Evolutionary conservation across 2,329 filamentous ascomycete genomes (phyloP).

Genomic region (Ascocoryne sarcoides): DNA sequence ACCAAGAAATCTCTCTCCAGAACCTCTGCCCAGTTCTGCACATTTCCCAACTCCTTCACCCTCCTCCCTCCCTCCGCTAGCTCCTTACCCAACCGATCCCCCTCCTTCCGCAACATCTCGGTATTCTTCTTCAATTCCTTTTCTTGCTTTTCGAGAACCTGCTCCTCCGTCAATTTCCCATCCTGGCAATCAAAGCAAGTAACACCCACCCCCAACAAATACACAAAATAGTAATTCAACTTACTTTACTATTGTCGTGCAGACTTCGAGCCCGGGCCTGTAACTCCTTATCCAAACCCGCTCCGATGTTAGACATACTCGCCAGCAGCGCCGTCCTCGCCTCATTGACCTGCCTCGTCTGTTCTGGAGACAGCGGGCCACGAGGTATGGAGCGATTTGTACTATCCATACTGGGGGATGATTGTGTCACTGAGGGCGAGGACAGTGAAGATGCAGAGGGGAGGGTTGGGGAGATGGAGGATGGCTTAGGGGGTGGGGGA

Average conservation of each 20-base stretch:
- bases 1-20: constrained; percentile 59
- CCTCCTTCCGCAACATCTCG: constrained; percentile 51
- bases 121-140: constrained; percentile 53
- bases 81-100: constrained; percentile 54
- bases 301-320: constrained; percentile 45
- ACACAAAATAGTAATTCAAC: no score
- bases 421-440: constrained; percentile 3
- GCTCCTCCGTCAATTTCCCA: no score
- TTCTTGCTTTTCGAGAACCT: constrained; percentile 60
- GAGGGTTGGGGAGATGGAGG: constrained; percentile 6
- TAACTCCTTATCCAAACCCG: constrained; percentile 61
- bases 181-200: no score
- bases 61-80: constrained; percentile 52
- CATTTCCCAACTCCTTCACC: constrained; percentile 70
- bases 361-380: constrained; percentile 19
- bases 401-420: constrained; percentile 6
- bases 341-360: constrained; percentile 37
- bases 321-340: constrained; percentile 52
- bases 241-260: constrained; percentile 58
- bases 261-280: constrained; percentile 59
- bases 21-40: constrained; percentile 84
- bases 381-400: constrained; percentile 6
- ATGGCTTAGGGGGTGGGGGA: constrained; percentile 1
- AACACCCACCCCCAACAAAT: no score
- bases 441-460: constrained; percentile 9